Evolutionary conservation across 1,139 yeast species (phyloP).

Genomic region (Sugiyamaella xylanicola): DNA sequence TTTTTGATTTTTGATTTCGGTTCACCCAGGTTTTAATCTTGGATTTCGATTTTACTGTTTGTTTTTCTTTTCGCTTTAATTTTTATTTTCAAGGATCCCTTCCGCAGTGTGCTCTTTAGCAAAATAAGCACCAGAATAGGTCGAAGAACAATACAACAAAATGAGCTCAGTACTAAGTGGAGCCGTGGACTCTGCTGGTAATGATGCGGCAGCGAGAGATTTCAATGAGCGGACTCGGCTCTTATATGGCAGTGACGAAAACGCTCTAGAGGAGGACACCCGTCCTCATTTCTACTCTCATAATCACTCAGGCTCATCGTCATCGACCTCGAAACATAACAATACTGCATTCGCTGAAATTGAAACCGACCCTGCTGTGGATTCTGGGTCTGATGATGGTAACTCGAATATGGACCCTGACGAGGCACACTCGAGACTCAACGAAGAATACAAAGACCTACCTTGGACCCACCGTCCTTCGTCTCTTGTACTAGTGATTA

Average conservation of each 20-base stretch:
- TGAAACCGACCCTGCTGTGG: background rate
- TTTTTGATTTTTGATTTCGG: too few species aligned
- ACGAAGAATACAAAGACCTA: conserved; percentile 21
- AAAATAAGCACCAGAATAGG: too few species aligned
- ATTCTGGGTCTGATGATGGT: conserved; percentile 1
- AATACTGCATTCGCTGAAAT: background rate
- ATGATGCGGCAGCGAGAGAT: conserved; percentile 15
- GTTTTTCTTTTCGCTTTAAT: too few species aligned
- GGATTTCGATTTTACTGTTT: too few species aligned
- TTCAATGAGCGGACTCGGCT: conserved; percentile 8
- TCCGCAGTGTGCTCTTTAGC: too few species aligned
- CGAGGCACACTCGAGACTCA: conserved; percentile 13
- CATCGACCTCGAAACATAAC: background rate
- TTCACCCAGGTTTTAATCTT: too few species aligned
- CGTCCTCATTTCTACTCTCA: background rate
- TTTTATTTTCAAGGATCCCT: too few species aligned
- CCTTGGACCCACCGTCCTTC: conserved; percentile 28
- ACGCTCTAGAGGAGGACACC: background rate
- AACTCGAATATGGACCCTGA: conserved; percentile 9
- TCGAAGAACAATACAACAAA: background rate
- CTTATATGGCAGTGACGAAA: background rate
- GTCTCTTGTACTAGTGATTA: conserved; percentile 23
- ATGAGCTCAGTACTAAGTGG: conserved; percentile 5
- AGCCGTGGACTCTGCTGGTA: conserved; percentile 17
- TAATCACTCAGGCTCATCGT: background rate